Conservation (phyloP, 495 filamentous ascomycete species). For the Sporormia fimetaria region DNA sequence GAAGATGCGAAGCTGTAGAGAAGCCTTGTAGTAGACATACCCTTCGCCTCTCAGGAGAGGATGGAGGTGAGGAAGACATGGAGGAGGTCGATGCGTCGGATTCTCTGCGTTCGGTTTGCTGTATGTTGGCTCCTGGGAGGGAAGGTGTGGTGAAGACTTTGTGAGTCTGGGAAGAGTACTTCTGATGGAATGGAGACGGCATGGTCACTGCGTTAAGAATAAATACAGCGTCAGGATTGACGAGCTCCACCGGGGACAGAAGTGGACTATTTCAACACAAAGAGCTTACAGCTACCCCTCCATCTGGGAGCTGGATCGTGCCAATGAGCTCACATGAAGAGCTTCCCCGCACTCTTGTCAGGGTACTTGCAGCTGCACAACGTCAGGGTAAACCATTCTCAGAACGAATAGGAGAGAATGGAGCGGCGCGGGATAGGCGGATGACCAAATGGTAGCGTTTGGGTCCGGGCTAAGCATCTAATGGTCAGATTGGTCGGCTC, state of each 20-base stretch:
- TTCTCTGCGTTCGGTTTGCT: conserved; percentile 8
- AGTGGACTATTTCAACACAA: too few species aligned
- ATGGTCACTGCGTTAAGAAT: conserved; percentile 12
- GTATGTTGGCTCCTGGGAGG: conserved; percentile 16
- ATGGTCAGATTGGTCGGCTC: too few species aligned
- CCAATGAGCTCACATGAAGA: conserved; percentile 13
- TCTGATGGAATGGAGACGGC: conserved; percentile 26
- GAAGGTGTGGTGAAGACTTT: conserved; percentile 5
- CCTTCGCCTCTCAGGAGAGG: conserved; percentile 14
- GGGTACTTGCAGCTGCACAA: conserved; percentile 10
- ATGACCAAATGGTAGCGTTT: too few species aligned
- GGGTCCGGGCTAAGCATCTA: too few species aligned
- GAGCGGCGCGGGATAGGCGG: too few species aligned
- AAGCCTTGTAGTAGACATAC: conserved; percentile 9
- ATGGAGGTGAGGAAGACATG: conserved; percentile 1
- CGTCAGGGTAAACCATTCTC: too few species aligned
- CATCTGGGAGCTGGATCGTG: conserved; percentile 10
- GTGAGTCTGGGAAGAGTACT: conserved; percentile 23
- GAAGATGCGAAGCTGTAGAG: neutral
- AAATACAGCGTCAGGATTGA: too few species aligned
- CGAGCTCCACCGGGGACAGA: too few species aligned
- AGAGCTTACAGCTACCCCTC: conserved; percentile 12
- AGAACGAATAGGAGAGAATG: too few species aligned
- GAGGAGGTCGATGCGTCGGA: conserved; percentile 19
- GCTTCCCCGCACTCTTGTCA: conserved; percentile 17